A percentile compares a stretch with the other conserved stretches of the same genome.
Evolutionary conservation across 2,329 filamentous ascomycete species (phyloP).

Genomic region (Ascochyta clinopodiicola): DNA sequence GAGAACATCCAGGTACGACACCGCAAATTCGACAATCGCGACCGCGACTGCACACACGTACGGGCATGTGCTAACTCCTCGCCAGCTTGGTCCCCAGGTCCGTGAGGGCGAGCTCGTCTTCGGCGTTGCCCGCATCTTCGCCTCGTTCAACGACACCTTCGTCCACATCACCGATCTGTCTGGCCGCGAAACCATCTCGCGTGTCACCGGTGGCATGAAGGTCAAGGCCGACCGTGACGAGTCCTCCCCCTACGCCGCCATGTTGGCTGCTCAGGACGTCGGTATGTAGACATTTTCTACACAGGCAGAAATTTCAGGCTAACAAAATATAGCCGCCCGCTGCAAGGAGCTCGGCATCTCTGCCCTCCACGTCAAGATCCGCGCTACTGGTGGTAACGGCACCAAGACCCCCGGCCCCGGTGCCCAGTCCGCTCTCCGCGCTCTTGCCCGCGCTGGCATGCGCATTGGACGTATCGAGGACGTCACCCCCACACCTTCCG

Average conservation of each 20-base stretch:
- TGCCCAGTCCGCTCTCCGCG: slow-evolving; percentile 98
- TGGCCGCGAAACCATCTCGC: slow-evolving; percentile 99
- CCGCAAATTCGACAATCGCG: too few species aligned
- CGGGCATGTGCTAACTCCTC: neutral
- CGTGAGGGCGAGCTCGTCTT: slow-evolving; percentile 98
- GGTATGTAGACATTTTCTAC: slow-evolving; percentile 30
- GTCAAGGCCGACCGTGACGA: slow-evolving; percentile 97
- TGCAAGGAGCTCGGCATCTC: slow-evolving; percentile 88
- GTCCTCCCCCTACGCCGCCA: slow-evolving; percentile 99
- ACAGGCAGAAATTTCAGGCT: neutral
- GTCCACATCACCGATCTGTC: slow-evolving; percentile 99
- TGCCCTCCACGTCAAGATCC: slow-evolving; percentile 99
- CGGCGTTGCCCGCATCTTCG: slow-evolving; percentile 97
- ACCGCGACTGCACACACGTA: neutral
- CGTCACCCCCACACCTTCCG: slow-evolving; percentile 97
- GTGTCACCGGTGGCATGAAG: slow-evolving; percentile 99
- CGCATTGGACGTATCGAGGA: slow-evolving; percentile 99
- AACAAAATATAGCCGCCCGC: slow-evolving; percentile 68
- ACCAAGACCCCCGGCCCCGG: slow-evolving; percentile 99
- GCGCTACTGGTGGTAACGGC: slow-evolving; percentile 99
- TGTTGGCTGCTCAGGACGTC: slow-evolving; percentile 97
- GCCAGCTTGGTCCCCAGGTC: slow-evolving; percentile 84
- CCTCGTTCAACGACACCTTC: slow-evolving; percentile 70
- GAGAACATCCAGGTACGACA: slow-evolving; percentile 76
- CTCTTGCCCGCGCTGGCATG: slow-evolving; percentile 98